Conservation (phyloP, 495 filamentous ascomycete species). For the Trypethelium eluteriae region DNA sequence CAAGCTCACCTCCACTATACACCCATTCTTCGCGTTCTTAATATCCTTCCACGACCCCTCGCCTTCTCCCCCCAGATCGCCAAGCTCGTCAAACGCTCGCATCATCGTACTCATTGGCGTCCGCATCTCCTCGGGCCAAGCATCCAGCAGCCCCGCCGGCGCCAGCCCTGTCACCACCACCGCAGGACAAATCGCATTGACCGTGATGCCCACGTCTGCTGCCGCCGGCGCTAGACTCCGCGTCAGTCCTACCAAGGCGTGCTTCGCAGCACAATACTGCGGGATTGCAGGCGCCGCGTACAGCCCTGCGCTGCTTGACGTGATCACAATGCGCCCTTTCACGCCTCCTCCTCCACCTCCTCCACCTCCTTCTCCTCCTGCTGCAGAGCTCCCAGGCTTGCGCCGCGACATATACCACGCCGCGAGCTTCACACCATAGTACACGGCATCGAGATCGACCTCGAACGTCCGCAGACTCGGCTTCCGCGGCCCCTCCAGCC, state of each 20-base stretch:
- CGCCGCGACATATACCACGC: slow-evolving; percentile 36
- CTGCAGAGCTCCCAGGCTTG: slow-evolving; percentile 18
- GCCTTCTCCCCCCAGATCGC: slow-evolving; percentile 19
- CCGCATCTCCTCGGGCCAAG: slow-evolving; percentile 36
- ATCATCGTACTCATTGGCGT: slow-evolving; percentile 38
- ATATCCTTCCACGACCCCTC: slow-evolving; percentile 12
- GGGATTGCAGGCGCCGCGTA: slow-evolving; percentile 31
- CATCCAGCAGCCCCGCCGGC: slow-evolving; percentile 34
- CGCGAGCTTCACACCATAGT: slow-evolving; percentile 42
- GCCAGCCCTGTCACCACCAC: slow-evolving; percentile 34
- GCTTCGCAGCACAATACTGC: slow-evolving; percentile 35
- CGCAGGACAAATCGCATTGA: slow-evolving; percentile 39
- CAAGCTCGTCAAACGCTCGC: slow-evolving; percentile 25
- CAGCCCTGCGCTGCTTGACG: slow-evolving; percentile 28
- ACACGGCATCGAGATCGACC: slow-evolving; percentile 37
- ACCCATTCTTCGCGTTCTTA: slow-evolving; percentile 13
- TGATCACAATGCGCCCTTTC: slow-evolving; percentile 27
- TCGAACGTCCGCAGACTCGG: slow-evolving; percentile 39
- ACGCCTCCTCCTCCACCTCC: slow-evolving; percentile 15
- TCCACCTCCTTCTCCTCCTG: slow-evolving; percentile 15
- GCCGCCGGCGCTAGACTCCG: slow-evolving; percentile 28
- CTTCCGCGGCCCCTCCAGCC: slow-evolving; percentile 30
- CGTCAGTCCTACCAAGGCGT: slow-evolving; percentile 35
- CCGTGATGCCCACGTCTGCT: slow-evolving; percentile 32
- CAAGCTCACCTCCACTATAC: slow-evolving; percentile 24